phyloP scores from a whole-genome alignment of 2,329 filamentous ascomycete species.

The Neonectria magnoliae region DNA sequence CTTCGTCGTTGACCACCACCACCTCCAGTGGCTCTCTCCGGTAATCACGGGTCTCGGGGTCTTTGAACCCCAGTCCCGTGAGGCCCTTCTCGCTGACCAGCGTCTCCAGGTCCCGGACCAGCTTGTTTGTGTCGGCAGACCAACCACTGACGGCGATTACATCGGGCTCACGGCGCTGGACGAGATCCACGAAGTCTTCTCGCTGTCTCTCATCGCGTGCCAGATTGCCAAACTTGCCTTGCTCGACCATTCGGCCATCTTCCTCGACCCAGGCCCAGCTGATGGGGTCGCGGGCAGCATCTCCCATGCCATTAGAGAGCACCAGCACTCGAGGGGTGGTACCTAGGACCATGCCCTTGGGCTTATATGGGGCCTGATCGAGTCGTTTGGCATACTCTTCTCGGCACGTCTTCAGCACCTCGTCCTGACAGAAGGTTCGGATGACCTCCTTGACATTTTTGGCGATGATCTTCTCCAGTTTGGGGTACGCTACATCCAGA shows the following conservation, averaged over 20 bases:
- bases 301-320: slow-evolving; percentile 85
- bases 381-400: slow-evolving; percentile 90
- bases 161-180: slow-evolving; percentile 84
- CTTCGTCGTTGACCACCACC: slow-evolving; percentile 93
- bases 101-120: slow-evolving; percentile 83
- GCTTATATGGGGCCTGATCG: slow-evolving; percentile 96
- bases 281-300: slow-evolving; percentile 78
- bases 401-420: slow-evolving; percentile 86
- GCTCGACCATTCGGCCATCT: slow-evolving; percentile 87
- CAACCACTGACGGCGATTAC: slow-evolving; percentile 91
- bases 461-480: slow-evolving; percentile 84
- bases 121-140: slow-evolving; percentile 84
- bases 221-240: slow-evolving; percentile 86
- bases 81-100: slow-evolving; percentile 82
- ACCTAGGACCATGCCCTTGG: slow-evolving; percentile 89
- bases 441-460: slow-evolving; percentile 96
- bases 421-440: slow-evolving; percentile 92
- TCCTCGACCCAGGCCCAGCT: slow-evolving; percentile 95
- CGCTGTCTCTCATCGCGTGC: slow-evolving; percentile 73
- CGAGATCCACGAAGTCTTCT: slow-evolving; percentile 79
- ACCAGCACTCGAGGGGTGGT: slow-evolving; percentile 88
- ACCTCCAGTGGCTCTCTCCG: slow-evolving; percentile 85
- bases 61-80: slow-evolving; percentile 82
- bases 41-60: slow-evolving; percentile 79
- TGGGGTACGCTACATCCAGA: slow-evolving; percentile 81